Base-by-base conservation (phyloP, 2,329 filamentous ascomycete genomes). In the Fusarium incarnatum region DNA sequence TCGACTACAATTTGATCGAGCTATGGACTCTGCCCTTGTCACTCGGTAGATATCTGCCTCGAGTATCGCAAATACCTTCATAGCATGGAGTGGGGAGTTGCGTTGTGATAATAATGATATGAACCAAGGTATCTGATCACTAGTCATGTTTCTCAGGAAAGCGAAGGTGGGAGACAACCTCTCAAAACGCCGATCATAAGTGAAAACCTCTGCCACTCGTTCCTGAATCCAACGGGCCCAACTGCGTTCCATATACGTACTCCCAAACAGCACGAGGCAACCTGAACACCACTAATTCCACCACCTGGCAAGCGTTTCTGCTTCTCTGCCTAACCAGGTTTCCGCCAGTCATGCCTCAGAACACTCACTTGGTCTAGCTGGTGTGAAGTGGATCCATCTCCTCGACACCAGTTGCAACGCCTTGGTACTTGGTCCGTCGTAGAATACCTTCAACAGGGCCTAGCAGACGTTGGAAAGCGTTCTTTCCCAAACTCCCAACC, bases 371-470 rank as follows among this genome's bases (percentile, higher is more conserved):
- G 46, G 55, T 53, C 47, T 76, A 81, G 22, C 65, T 75, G 41
- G 74, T 79, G 69, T 88, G 84, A 72, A 92, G 82, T 25, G 91
- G 91, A 77, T 92, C 91, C 78, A 92, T 85, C 73, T 89, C 87
- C 77, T 92, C 88, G 10, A 90, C 88, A 8, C 88, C 87, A 23
- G 86, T 85, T 79, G 85, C 86, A 73, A 89, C 84, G 27, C 85
- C 86, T 64, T 86, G 83, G 72, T 91, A 91, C 77, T 85, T 85
- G 48, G 88, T 93, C 77, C 96, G 88, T 80, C 96, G 88, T 93
- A 99, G 94, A 78, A 98, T 97, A 66, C 94, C 91, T 81, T 97
- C 94, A 28, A 98, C 94, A 1, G 95, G 94, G 3, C 96, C 96
- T 34, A 99, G 84, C 75, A 99, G 83, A 73, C 96, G 87, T 83